Percentiles rank a stretch among this genome's conserved stretches.
phyloP scores from a whole-genome alignment of 2,329 filamentous ascomycete species.

The Fusarium siculi region DNA sequence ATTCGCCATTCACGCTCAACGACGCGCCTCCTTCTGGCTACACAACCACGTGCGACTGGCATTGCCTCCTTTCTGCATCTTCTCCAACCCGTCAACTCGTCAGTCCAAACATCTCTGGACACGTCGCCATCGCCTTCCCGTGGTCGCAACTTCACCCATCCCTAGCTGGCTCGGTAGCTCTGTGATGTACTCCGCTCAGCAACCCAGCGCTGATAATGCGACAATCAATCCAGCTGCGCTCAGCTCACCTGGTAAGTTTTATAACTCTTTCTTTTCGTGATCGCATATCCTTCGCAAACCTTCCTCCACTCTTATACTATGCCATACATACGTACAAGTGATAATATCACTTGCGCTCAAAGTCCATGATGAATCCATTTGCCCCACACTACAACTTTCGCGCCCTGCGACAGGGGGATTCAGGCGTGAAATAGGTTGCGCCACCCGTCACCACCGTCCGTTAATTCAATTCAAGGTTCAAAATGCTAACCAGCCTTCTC shows the following conservation, averaged over 20 bases:
- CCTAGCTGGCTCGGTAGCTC: constrained; percentile 42
- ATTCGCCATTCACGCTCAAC: constrained; percentile 39
- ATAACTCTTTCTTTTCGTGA: constrained; percentile 21
- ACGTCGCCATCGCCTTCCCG: constrained; percentile 63
- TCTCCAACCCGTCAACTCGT: constrained; percentile 52
- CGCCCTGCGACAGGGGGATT: background rate
- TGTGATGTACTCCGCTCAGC: constrained; percentile 56
- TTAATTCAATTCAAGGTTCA: constrained; percentile 2
- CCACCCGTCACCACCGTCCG: constrained; percentile 3
- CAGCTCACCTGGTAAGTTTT: constrained; percentile 77
- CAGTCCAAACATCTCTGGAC: constrained; percentile 70
- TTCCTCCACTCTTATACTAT: constrained; percentile 11
- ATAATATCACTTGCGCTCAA: constrained; percentile 14
- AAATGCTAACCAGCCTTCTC: constrained; percentile 41
- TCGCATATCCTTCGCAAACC: constrained; percentile 25
- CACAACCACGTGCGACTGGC: constrained; percentile 63
- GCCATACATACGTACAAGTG: background rate
- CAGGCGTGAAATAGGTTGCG: constrained; percentile 10
- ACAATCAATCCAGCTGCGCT: constrained; percentile 92
- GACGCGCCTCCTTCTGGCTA: constrained; percentile 49
- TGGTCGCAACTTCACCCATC: constrained; percentile 37
- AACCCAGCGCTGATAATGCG: constrained; percentile 83
- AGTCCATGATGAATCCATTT: constrained; percentile 26
- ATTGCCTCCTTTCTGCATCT: constrained; percentile 55
- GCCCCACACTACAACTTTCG: constrained; percentile 25